Base-by-base conservation (phyloP, 106 monocot genomes). In the Xerophyta viscosa region DNA sequence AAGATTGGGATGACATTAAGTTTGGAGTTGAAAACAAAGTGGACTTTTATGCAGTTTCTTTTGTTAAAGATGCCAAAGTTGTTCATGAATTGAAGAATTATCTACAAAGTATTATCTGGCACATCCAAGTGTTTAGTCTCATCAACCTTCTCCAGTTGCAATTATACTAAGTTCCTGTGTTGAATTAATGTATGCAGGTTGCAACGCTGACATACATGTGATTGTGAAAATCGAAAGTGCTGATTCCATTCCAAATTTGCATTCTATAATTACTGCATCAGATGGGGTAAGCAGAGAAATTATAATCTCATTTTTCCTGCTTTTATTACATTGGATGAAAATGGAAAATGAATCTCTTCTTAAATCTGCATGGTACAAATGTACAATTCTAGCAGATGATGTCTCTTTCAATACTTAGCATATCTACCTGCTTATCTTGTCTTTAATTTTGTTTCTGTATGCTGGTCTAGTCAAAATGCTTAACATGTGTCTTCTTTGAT, bases 1-100 rank as follows among this genome's bases (percentile, higher is more conserved):
- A 96, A 56, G 96, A 96, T 63, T 96, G 96, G 96, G 96, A 96
- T 46, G 96, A 96, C 67, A 96, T 96, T 62, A 96, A 96, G 63
- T 96, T 96, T 67, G 96, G 96, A 25, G 96, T 96, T 42, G 96
- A 96, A 30, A 96, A 96, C 33, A 73, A 86, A 66, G 85, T 96
- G 29, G 96, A 96, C 43, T 96, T 70, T 48, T 96, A 96, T 76
- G 96, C 96, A 22, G 96, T 96, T 49, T 96, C 96, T 29, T 96
- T 96, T 70, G 96, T 96, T 43, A 96, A 96, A 74, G 89, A 89
- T 85, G 96, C 96, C 45, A 50, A 88, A 73, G 89, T 96, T 53
- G 96, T 96, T 21, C 85, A 86, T 56, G 96, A 96, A 66, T 67
- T 96, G 67, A 96, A 96, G 71, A 84, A 81, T 52, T 96, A 85